Percentiles rank a stretch among this genome's conserved stretches.
phyloP scores from a whole-genome alignment of 129 eudicot genomes.

The Chrysanthemum makinoi region DNA sequence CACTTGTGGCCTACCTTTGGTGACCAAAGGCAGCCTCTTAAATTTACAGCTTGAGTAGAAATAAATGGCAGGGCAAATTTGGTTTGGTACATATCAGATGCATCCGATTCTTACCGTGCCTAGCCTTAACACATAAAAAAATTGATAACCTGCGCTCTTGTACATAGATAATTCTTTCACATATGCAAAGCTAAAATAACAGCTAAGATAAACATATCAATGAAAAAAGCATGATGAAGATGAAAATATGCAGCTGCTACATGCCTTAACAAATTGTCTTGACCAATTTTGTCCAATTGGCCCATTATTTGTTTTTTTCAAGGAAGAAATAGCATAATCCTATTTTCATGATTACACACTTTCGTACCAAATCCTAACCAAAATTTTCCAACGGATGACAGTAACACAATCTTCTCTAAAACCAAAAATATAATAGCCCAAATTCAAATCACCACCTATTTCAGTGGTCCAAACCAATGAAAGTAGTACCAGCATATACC shows the following conservation, averaged over 20 bases:
- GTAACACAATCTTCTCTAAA: slow-evolving; percentile 19
- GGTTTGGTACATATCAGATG: neutral
- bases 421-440: slow-evolving; percentile 17
- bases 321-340: slow-evolving; percentile 4
- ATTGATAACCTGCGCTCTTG: neutral
- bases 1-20: no score
- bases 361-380: slow-evolving; percentile 28
- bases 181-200: neutral
- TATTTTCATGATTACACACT: slow-evolving; percentile 24
- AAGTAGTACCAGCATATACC: slow-evolving; percentile 16
- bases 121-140: neutral
- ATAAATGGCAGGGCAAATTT: no score
- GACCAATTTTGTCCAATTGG: slow-evolving; percentile 21
- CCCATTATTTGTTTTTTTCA: slow-evolving; percentile 41
- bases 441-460: slow-evolving; percentile 8
- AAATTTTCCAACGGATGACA: slow-evolving; percentile 23
- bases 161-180: neutral
- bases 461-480: slow-evolving; percentile 17
- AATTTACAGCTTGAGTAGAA: no score
- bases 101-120: neutral
- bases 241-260: neutral
- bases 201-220: neutral
- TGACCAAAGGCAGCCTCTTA: no score
- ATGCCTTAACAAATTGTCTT: slow-evolving; percentile 18
- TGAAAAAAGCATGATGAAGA: slow-evolving; percentile 17